phyloP scores from a whole-genome alignment of 352 stramenopile genomes.

The Globisporangium camurandrum region DNA sequence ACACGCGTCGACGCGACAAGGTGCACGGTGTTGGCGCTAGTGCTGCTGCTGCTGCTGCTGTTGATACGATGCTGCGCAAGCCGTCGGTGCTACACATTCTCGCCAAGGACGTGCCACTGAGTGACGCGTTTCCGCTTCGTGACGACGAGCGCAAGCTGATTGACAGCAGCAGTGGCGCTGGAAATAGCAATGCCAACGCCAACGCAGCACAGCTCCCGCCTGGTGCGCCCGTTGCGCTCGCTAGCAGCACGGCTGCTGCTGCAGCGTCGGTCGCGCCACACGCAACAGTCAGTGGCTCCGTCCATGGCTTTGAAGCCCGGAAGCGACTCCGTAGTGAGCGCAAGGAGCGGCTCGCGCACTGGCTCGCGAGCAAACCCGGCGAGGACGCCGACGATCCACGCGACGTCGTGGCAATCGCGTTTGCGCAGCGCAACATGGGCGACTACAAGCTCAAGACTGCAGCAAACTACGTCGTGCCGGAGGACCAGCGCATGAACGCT shows the following conservation, averaged over 20 bases:
- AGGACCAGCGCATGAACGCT: slow-evolving; percentile 85
- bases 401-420: slow-evolving; percentile 87
- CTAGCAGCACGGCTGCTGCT: not conserved
- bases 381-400: slow-evolving; percentile 87
- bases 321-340: slow-evolving; percentile 70
- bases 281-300: slow-evolving; percentile 17
- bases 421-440: slow-evolving; percentile 84
- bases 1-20: slow-evolving; percentile 8
- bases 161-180: not conserved
- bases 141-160: slow-evolving; percentile 54
- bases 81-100: slow-evolving; percentile 69
- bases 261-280: not conserved
- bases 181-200: not conserved
- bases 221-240: slow-evolving; percentile 12
- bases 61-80: not conserved
- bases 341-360: slow-evolving; percentile 51
- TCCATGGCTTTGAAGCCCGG: slow-evolving; percentile 76
- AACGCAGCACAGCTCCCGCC: slow-evolving; percentile 8
- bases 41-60: not conserved
- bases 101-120: slow-evolving; percentile 31
- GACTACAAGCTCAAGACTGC: slow-evolving; percentile 91
- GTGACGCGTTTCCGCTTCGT: slow-evolving; percentile 46
- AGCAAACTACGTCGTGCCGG: slow-evolving; percentile 82
- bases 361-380: slow-evolving; percentile 67
- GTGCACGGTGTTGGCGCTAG: slow-evolving; percentile 9